Conservation (phyloP, 805 yeast genomes). For the Candida railenensis region DNA sequence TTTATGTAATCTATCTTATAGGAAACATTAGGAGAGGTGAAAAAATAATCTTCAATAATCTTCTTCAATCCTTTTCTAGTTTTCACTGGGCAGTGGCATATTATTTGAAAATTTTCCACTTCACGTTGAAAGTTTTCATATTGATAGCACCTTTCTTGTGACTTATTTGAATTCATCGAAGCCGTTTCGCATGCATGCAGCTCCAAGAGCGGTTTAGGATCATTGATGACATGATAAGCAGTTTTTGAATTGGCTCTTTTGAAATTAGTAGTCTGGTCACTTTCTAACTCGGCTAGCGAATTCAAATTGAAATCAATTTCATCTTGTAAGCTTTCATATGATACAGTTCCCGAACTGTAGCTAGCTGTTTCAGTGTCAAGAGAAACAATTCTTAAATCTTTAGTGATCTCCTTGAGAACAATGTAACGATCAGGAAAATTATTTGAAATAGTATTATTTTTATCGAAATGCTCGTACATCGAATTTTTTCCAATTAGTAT, state of each 20-base stretch:
- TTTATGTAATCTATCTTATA: conserved; percentile 7
- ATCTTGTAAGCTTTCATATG: not conserved
- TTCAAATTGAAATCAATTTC: not conserved
- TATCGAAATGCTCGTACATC: conserved; percentile 16
- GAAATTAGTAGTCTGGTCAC: not conserved
- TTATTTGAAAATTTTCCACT: not conserved
- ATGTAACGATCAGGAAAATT: not conserved
- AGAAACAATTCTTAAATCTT: not conserved
- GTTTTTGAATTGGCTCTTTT: not conserved
- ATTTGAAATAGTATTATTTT: not conserved
- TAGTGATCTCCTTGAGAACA: not conserved
- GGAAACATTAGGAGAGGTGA: not conserved
- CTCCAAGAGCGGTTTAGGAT: too few species aligned
- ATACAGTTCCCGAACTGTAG: not conserved
- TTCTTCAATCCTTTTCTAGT: not conserved
- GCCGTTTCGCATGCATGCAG: too few species aligned
- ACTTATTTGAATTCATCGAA: too few species aligned
- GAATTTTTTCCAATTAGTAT: conserved; percentile 39
- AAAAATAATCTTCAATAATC: not conserved
- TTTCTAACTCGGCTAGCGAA: not conserved
- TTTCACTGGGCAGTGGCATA: not conserved
- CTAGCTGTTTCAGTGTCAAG: not conserved
- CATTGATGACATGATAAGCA: too few species aligned
- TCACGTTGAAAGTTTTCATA: not conserved
- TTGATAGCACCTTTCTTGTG: too few species aligned